Percentiles rank a stretch among this genome's conserved stretches.
Conservation (phyloP, 441 rosid species). For the Melastoma candidum region DNA sequence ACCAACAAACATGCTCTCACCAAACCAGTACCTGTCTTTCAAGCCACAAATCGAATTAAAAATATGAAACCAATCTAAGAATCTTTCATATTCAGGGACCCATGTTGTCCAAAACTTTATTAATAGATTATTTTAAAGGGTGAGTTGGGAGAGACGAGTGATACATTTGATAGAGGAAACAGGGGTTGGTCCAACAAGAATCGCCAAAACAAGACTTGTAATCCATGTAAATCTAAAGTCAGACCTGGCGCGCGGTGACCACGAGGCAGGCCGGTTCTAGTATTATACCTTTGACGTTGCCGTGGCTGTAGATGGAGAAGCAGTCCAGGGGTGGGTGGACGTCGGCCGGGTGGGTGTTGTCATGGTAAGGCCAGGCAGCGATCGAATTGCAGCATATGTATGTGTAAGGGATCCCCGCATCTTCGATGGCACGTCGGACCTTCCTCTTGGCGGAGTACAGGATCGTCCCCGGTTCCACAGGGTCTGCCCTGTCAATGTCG, state of each 20-base stretch:
- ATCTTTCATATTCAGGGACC: too few species aligned
- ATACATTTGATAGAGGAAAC: too few species aligned
- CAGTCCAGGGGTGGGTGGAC: slow-evolving; percentile 6
- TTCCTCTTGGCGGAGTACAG: slow-evolving; percentile 6
- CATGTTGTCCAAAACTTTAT: too few species aligned
- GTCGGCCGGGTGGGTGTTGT: slow-evolving; percentile 11
- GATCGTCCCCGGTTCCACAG: slow-evolving; percentile 8
- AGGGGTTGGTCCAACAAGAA: too few species aligned
- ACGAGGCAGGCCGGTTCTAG: background rate
- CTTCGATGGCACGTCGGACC: slow-evolving; percentile 4
- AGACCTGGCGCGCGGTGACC: background rate
- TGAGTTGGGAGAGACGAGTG: too few species aligned
- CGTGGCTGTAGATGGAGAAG: slow-evolving; percentile 5
- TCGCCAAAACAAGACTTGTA: too few species aligned
- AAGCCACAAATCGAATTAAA: too few species aligned
- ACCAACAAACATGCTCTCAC: too few species aligned
- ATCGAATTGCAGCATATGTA: slow-evolving; percentile 14
- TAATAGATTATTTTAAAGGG: too few species aligned
- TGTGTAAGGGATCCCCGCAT: slow-evolving; percentile 6
- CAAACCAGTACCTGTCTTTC: too few species aligned
- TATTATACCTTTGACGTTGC: slow-evolving; percentile 7
- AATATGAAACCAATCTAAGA: too few species aligned
- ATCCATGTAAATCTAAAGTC: background rate
- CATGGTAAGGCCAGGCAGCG: slow-evolving; percentile 12
- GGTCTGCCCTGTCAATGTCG: slow-evolving; percentile 8